Conservation (phyloP, 2,329 filamentous ascomycete genomes). For the Calonectria fujianensis region DNA sequence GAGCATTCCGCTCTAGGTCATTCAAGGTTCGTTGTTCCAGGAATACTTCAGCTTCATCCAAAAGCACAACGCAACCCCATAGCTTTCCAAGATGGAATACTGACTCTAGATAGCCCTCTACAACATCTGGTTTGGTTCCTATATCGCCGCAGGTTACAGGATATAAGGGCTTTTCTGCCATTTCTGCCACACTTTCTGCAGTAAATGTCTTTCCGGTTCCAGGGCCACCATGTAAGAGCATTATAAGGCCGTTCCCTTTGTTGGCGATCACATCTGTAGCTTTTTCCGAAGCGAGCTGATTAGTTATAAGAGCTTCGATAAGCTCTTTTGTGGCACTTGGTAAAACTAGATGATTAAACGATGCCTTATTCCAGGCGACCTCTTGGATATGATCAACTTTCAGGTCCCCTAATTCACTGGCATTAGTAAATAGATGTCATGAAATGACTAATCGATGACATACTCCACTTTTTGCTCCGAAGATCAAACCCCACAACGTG, state of each 20-base stretch:
- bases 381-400: no score
- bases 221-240: conserved; percentile 58
- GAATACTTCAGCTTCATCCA: conserved; percentile 58
- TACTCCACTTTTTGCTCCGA: no score
- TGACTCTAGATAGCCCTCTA: conserved; percentile 48
- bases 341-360: no score
- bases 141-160: conserved; percentile 54
- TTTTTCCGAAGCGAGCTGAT: not conserved
- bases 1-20: conserved; percentile 54
- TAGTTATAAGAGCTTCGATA: conserved; percentile 34
- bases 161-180: conserved; percentile 51
- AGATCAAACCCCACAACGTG: no score
- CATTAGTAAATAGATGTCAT: no score
- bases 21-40: conserved; percentile 49
- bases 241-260: conserved; percentile 56
- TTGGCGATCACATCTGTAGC: conserved; percentile 57
- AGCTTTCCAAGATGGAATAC: conserved; percentile 52
- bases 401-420: no score
- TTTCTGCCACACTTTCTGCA: conserved; percentile 50
- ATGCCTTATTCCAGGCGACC: no score
- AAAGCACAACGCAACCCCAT: conserved; percentile 55
- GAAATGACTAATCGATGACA: no score
- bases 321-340: conserved; percentile 33
- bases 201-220: conserved; percentile 60
- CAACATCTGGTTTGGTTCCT: conserved; percentile 46